phyloP scores from a whole-genome alignment of 331 rosid species.

The Malus hybrid region DNA sequence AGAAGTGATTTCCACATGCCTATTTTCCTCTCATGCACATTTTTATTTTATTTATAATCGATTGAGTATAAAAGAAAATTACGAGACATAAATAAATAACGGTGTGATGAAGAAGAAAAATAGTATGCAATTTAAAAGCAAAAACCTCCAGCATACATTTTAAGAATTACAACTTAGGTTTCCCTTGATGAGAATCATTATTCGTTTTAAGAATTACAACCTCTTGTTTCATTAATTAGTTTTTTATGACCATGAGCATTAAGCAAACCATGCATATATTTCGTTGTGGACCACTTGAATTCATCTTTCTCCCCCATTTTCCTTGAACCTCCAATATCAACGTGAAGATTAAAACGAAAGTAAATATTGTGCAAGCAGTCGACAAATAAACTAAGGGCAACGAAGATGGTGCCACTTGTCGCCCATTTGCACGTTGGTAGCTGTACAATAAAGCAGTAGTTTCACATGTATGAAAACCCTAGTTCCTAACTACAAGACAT shows the following conservation, averaged over 20 bases:
- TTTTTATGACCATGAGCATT: neutral
- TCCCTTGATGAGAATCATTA: neutral
- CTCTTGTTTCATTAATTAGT: neutral
- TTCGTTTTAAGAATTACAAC: neutral
- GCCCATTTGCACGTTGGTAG: conserved; percentile 21
- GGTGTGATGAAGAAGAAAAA: too few relatives aligned
- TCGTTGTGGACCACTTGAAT: conserved; percentile 1
- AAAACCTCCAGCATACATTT: neutral
- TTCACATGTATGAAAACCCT: neutral
- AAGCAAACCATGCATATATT: neutral
- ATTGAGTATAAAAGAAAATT: too few relatives aligned
- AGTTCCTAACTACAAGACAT: conserved; percentile 19
- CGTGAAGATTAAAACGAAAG: neutral
- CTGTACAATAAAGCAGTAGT: conserved; percentile 7
- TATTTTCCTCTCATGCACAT: too few relatives aligned
- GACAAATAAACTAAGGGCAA: conserved; percentile 2
- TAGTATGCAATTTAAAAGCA: too few relatives aligned
- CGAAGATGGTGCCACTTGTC: conserved; percentile 37
- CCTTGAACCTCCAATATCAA: neutral
- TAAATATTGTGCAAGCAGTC: neutral
- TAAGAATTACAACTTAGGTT: neutral
- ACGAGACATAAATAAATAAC: too few relatives aligned
- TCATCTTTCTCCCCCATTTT: neutral
- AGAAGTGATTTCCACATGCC: too few relatives aligned
- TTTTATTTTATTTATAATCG: too few relatives aligned